Conservation (phyloP, 371 early-diverging fungal species). For the Saksenaea vasiformis region DNA sequence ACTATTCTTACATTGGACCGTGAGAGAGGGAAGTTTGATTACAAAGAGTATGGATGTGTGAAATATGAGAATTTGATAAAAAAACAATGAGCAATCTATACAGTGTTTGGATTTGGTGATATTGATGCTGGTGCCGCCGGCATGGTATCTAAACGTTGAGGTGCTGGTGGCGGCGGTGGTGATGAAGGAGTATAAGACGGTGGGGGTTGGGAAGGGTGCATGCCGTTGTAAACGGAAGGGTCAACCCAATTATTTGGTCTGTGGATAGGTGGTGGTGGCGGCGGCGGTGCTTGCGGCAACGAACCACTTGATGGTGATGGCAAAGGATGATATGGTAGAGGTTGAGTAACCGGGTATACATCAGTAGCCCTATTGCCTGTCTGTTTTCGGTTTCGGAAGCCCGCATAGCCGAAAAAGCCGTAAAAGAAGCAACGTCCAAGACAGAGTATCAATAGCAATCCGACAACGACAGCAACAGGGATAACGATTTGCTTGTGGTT, state of each 20-base stretch:
- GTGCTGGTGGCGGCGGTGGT: background rate
- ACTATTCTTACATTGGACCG: conserved; percentile 8
- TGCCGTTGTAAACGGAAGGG: conserved; percentile 56
- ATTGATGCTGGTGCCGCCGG: conserved; percentile 1
- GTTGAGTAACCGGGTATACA: conserved; percentile 22
- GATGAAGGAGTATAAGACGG: background rate
- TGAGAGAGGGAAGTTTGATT: background rate
- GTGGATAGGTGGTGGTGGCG: conserved; percentile 15
- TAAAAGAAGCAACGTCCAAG: conserved; percentile 52
- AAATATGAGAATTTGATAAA: background rate
- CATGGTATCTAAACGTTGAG: background rate
- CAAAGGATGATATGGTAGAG: conserved; percentile 14
- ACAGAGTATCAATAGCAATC: conserved; percentile 53
- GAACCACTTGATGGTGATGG: conserved; percentile 19
- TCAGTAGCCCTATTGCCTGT: conserved; percentile 16
- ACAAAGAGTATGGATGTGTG: background rate
- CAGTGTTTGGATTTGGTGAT: background rate
- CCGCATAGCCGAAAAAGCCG: conserved; percentile 27
- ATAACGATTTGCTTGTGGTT: conserved; percentile 51
- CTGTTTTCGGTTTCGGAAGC: conserved; percentile 19
- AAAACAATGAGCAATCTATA: background rate
- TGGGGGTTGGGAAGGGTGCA: conserved; percentile 24
- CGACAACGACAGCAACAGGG: conserved; percentile 50
- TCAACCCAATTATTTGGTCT: conserved; percentile 53
- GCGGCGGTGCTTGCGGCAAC: conserved; percentile 28